A percentile compares a stretch with the other conserved stretches of the same genome.
These are phyloP conservation scores for Tilletia caries DNA, from an alignment of 1,284 basidiomycete genomes.

Conservation along the genomic window DNA sequence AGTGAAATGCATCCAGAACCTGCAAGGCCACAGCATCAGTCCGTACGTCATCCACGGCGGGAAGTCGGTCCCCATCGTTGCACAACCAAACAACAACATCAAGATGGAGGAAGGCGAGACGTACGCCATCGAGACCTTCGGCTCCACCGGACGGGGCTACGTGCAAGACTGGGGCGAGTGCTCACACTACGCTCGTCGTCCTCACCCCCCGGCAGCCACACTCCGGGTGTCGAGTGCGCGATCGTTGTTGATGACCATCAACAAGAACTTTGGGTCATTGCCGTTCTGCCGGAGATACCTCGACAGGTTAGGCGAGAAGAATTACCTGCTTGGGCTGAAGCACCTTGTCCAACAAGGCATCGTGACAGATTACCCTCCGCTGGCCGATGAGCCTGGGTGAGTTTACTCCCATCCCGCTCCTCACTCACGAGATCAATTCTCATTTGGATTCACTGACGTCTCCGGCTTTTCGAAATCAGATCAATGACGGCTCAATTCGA, in stretches of 20 bases:
- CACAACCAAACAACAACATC: slow-evolving; percentile 72
- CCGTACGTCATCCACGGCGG: slow-evolving; percentile 54
- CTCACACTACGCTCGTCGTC: slow-evolving; percentile 74
- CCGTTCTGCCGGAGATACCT: slow-evolving; percentile 95
- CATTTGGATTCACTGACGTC: no score
- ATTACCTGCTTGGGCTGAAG: slow-evolving; percentile 87
- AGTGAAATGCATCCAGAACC: slow-evolving; percentile 52
- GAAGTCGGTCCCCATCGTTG: slow-evolving; percentile 84
- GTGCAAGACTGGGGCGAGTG: slow-evolving; percentile 86
- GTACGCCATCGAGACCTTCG: slow-evolving; percentile 98
- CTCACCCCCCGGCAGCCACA: slow-evolving; percentile 61
- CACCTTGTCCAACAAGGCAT: slow-evolving; percentile 83
- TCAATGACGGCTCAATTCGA: slow-evolving; percentile 52
- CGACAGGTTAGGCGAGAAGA: slow-evolving; percentile 77
- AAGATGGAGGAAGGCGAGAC: slow-evolving; percentile 99
- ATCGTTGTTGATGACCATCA: slow-evolving; percentile 79
- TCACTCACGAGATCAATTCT: no score
- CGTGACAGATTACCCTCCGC: slow-evolving; percentile 90
- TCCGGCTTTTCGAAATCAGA: background rate
- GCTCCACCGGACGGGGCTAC: slow-evolving; percentile 86
- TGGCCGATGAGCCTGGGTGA: slow-evolving; percentile 65
- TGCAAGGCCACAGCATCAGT: slow-evolving; percentile 52
- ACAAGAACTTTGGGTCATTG: slow-evolving; percentile 88
- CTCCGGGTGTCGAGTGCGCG: slow-evolving; percentile 68
- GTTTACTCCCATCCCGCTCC: no score